Base-by-base conservation (phyloP, 106 monocot species). In the Iris macrosiphon region DNA sequence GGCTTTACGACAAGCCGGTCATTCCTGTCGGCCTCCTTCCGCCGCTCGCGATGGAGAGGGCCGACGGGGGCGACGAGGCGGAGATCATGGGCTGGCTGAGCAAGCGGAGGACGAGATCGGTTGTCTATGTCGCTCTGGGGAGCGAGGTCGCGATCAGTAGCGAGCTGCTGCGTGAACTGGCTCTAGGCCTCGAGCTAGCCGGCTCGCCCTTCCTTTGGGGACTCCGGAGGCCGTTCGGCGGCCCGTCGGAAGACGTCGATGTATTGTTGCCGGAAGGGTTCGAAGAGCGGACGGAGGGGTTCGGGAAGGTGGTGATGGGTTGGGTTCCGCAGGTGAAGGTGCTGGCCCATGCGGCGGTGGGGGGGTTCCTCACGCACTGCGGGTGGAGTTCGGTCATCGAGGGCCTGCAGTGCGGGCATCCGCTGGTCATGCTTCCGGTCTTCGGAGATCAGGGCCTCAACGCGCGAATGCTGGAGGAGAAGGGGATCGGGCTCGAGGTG, bases 361-460 rank as follows among this genome's bases (percentile, higher is more conserved):
- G 45, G 8, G 55, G 45, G 4, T 55, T 56, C 12, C 17, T 66
- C 45, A 46, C 26, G 6, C 66, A 66, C 35, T 21, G 1, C 4
- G 56, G 66, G 10, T 55, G 56, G 66, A 35, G 26, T 4, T 56
- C 66, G 0, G 43, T 46, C 4, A 31, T 66, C 4, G 66, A 66
- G 35, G 18, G 43, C 1, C 19, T 65, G 7, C 12, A 12, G 7
- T 65, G 48, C 22, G 79, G 73, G 38, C 25, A 17, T 15, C 49
- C 60, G 17, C 16, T 79, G 40, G 55, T 68, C 13, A 6, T 66
- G 23, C 50, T 80, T 54, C 66, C 75, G 6, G n/a, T 74, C 20
- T 40, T 70, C 16, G 42, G 43, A 18, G 74, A 80, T 31, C 79
- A 80, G 37, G 69, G 70, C 19, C 64, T 80, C 26, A 74, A 65